Evolutionary conservation across 495 filamentous ascomycete species (phyloP).

Genomic region (Neurospora tetrasperma): DNA sequence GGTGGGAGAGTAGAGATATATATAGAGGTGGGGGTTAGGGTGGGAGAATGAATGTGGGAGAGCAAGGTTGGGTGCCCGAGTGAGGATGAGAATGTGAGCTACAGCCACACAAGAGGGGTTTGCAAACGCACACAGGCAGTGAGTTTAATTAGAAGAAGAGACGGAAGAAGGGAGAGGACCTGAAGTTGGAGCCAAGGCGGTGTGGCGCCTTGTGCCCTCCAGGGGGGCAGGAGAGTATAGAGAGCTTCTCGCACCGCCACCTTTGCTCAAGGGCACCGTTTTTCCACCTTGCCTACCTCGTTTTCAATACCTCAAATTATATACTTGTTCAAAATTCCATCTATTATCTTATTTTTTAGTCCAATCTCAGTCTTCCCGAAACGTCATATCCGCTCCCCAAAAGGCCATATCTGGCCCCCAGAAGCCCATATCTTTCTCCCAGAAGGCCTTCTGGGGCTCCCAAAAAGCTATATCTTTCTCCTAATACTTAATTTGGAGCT

Average conservation of each 20-base stretch:
- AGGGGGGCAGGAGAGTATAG: background rate
- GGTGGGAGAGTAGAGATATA: background rate
- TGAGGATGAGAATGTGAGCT: background rate
- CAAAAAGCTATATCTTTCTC: too few species aligned
- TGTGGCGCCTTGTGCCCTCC: background rate
- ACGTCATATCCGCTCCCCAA: background rate
- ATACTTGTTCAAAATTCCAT: background rate
- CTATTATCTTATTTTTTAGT: background rate
- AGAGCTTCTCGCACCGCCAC: background rate
- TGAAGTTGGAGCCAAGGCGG: background rate
- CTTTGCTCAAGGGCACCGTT: background rate
- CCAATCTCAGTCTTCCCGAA: background rate
- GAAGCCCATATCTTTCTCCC: background rate
- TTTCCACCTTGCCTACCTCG: background rate
- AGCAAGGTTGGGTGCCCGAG: background rate
- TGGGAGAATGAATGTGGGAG: background rate
- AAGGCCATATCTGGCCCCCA: background rate
- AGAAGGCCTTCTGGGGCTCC: background rate
- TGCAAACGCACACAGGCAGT: too few species aligned
- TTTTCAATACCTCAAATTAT: background rate
- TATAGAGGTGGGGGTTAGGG: too few species aligned
- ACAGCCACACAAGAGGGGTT: background rate
- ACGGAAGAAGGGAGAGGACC: background rate
- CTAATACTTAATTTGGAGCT: too few species aligned
- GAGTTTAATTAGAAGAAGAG: background rate